A percentile compares a stretch with the other conserved stretches of the same genome.
Evolutionary conservation across 75 land plant genomes (phyloP).

Genomic region (Sequoiadendron giganteum): DNA sequence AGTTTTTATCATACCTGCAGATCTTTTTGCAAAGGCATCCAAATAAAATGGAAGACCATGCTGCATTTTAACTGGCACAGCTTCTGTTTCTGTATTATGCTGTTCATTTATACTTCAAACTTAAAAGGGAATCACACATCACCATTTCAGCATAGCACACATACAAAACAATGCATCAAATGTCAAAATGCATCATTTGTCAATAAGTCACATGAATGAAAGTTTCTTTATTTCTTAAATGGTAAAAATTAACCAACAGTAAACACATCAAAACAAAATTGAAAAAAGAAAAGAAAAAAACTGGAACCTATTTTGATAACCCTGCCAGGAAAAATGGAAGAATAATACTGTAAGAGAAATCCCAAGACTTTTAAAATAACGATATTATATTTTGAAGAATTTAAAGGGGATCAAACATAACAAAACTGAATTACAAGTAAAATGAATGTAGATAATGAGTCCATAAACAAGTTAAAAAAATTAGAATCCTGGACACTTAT

Average conservation of each 20-base stretch:
- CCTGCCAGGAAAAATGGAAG: background rate
- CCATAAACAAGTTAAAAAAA: too few relatives aligned
- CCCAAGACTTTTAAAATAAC: background rate
- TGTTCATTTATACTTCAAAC: background rate
- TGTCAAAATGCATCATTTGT: background rate
- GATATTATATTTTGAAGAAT: background rate
- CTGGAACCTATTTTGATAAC: background rate
- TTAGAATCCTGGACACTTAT: too few relatives aligned
- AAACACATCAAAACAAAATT: background rate
- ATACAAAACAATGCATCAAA: background rate
- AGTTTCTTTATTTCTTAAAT: background rate
- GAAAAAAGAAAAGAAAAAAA: background rate
- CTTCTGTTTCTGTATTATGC: background rate
- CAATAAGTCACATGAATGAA: background rate
- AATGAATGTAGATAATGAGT: too few relatives aligned
- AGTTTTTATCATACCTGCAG: background rate
- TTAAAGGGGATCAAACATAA: background rate
- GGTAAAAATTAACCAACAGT: background rate
- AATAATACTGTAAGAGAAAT: background rate
- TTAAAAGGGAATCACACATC: background rate
- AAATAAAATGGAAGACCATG: background rate
- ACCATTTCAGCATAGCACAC: background rate
- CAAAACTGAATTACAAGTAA: too few relatives aligned
- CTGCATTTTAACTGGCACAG: background rate
- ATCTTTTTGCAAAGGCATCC: background rate